Percentiles rank a stretch among this genome's conserved stretches.
Conservation (phyloP, 2,329 filamentous ascomycete species). For the Stachybotrys echinatus region DNA sequence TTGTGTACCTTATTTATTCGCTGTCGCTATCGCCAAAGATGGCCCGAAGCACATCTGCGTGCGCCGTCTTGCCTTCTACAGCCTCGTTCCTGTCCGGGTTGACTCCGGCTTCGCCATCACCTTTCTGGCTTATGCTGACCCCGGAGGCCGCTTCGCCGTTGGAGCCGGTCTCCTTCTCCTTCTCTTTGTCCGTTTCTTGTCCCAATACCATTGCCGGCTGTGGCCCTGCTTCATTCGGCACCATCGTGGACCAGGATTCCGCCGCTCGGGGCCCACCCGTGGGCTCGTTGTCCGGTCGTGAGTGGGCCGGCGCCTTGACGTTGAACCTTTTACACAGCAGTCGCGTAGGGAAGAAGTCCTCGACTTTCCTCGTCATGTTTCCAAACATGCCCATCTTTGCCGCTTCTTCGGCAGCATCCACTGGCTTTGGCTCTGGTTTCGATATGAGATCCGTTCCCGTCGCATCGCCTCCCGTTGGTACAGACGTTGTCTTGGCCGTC, state of each 20-base stretch:
- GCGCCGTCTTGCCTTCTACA: conserved; percentile 66
- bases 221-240: conserved; percentile 10
- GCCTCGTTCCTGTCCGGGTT: conserved; percentile 65
- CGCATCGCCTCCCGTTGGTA: conserved; percentile 14
- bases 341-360: conserved; percentile 73
- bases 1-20: too few species aligned
- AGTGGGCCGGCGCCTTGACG: conserved; percentile 69
- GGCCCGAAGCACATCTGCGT: conserved; percentile 80
- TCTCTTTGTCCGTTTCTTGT: not conserved
- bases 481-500: conserved; percentile 49
- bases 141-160: too few species aligned
- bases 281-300: conserved; percentile 45
- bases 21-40: conserved; percentile 88
- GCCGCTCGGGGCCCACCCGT: conserved; percentile 16
- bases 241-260: conserved; percentile 3
- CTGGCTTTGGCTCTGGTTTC: conserved; percentile 24
- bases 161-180: too few species aligned
- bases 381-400: conserved; percentile 93
- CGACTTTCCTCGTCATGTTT: conserved; percentile 67
- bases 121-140: not conserved
- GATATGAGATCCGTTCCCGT: conserved; percentile 17
- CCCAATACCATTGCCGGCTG: conserved; percentile 1
- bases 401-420: conserved; percentile 76
- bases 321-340: conserved; percentile 94
- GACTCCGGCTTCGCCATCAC: conserved; percentile 32